Conservation (phyloP, 1,284 basidiomycete genomes). For the Sanghuangporus weigelae region DNA sequence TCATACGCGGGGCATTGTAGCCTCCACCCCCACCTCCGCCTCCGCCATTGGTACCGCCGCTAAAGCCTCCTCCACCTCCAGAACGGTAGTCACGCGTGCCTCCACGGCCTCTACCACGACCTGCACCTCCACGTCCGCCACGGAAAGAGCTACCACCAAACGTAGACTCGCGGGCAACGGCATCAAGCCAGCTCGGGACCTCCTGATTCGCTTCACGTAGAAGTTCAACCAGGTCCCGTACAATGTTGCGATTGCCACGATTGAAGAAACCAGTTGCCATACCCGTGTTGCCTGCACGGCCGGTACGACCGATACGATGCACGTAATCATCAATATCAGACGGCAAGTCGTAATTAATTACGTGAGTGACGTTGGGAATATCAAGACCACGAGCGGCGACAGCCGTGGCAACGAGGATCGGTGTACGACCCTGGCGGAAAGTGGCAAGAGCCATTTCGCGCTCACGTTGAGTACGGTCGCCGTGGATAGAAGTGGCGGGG, state of each 20-base stretch:
- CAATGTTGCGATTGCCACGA: conserved; percentile 87
- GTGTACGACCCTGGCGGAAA: conserved; percentile 92
- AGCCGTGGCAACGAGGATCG: conserved; percentile 96
- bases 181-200: conserved; percentile 88
- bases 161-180: conserved; percentile 77
- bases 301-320: conserved; percentile 98
- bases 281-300: conserved; percentile 99
- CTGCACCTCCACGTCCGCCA: conserved; percentile 53
- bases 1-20: conserved; percentile 19
- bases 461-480: conserved; percentile 96
- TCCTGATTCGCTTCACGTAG: conserved; percentile 97
- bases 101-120: conserved; percentile 50
- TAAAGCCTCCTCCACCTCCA: conserved; percentile 35
- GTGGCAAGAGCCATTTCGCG: conserved; percentile 94
- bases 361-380: conserved; percentile 99
- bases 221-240: conserved; percentile 87
- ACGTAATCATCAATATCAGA: conserved; percentile 99
- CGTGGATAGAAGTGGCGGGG: conserved; percentile 95
- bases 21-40: conserved; percentile 20
- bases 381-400: conserved; percentile 99
- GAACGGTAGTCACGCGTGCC: conserved; percentile 44
- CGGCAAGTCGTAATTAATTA: conserved; percentile 98
- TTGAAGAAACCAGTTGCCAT: conserved; percentile 94
- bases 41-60: conserved; percentile 23
- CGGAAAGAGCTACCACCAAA: conserved; percentile 52